Evolutionary conservation across 192 early-diverging fungal genomes (phyloP), one percentile per base, ranked within the genome.

Genomic region (Endogone sp.): DNA sequence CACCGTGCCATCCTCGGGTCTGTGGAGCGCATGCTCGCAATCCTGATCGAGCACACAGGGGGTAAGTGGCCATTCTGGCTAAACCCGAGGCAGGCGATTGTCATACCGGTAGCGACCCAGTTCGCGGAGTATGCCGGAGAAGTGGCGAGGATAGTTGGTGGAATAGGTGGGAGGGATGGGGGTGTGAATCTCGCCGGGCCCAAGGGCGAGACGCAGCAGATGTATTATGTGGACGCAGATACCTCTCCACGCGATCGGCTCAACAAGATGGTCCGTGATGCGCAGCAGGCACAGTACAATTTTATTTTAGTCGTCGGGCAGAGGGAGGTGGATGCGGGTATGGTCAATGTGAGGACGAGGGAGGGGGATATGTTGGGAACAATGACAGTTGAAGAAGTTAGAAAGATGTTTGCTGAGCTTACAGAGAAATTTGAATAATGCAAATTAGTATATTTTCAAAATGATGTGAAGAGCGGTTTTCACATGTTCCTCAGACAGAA

Each of bases 51-150:
- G 75, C 92, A 98, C 76, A 94, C 90, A 66, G 88, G 79, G 16
- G 96, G 96, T 23, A 85, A 84, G 65, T 97, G 94, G 94, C 96
- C 95, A 24, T 95, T 98, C 81, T 98, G 96, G 96, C 73, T 96
- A 9, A 92, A 85, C 58, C 96, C 96, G 2, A 80, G 94, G 13
- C 96, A 98, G 70, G 93, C 91, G 2, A 84, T 95, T 24, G 87
- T 98, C 9, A 84, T 95, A 62, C 92, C 96, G 6, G 90, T 86
- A 58, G 79, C 79, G 21, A 62, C 69, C 4, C 81, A 85, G 21
- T 83, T 91, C 69, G 75, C 76, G 21, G 88, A 85, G 8, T 94
- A 94, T 84, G 94, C 92, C 1, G 71, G 81, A 10, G 55, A 74
- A 65, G 87, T 93, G 22, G 77, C 79, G 10, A 49, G 1, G 16